phyloP scores from a whole-genome alignment of 768 basidiomycete genomes.

The Asterophora lycoperdoides region DNA sequence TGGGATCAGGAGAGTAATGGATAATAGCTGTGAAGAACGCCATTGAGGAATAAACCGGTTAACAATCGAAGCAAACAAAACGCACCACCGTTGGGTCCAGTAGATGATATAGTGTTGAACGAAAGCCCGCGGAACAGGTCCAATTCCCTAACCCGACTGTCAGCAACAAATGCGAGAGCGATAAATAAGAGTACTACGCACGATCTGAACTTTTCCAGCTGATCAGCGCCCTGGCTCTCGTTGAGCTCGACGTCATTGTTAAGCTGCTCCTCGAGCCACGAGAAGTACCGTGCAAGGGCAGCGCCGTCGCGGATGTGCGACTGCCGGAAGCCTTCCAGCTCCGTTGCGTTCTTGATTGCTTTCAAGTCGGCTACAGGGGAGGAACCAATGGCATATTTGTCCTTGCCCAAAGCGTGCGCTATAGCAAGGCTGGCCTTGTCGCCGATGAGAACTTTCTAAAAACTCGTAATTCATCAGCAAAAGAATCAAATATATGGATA shows the following conservation, averaged over 20 bases:
- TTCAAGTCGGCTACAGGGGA: slow-evolving; percentile 81
- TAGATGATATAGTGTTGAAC: slow-evolving; percentile 89
- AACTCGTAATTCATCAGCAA: background rate
- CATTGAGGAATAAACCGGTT: background rate
- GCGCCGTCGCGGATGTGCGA: slow-evolving; percentile 87
- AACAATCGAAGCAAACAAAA: slow-evolving; percentile 2
- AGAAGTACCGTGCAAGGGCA: slow-evolving; percentile 84
- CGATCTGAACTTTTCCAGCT: slow-evolving; percentile 79
- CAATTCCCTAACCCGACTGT: slow-evolving; percentile 54
- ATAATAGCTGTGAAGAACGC: slow-evolving; percentile 64
- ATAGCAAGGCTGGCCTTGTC: slow-evolving; percentile 79
- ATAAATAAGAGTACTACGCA: slow-evolving; percentile 35
- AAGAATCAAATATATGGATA: background rate
- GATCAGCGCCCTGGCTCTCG: slow-evolving; percentile 77
- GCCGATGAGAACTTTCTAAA: slow-evolving; percentile 72
- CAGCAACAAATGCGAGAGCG: background rate
- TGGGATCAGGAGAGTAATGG: slow-evolving; percentile 81
- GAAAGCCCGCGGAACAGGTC: slow-evolving; percentile 82
- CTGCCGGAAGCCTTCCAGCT: slow-evolving; percentile 87
- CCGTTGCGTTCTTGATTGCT: slow-evolving; percentile 73
- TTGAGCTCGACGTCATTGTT: slow-evolving; percentile 54
- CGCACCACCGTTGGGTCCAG: slow-evolving; percentile 87
- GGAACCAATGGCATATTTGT: slow-evolving; percentile 53
- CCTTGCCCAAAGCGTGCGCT: slow-evolving; percentile 73
- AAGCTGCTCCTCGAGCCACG: slow-evolving; percentile 90